phyloP scores from a whole-genome alignment of 2,329 filamentous ascomycete genomes.

The Didymella keratinophila region DNA sequence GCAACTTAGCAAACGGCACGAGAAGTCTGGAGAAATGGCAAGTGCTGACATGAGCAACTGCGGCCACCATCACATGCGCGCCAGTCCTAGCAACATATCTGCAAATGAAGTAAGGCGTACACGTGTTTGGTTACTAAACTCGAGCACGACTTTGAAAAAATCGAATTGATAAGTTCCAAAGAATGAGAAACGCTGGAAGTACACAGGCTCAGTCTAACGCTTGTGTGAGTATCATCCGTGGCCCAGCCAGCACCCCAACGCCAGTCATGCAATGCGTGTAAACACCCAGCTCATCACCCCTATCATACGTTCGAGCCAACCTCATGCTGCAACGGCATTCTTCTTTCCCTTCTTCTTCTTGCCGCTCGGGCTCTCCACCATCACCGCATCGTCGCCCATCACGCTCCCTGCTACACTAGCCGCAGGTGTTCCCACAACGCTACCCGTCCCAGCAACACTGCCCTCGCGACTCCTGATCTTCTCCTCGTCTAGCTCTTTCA shows the following conservation, averaged over 20 bases:
- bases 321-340: not conserved
- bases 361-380: slow-evolving; percentile 71
- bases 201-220: not conserved
- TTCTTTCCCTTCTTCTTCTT: slow-evolving; percentile 68
- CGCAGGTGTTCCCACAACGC: slow-evolving; percentile 18
- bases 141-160: not conserved
- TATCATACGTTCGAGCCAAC: not conserved
- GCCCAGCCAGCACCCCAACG: slow-evolving; percentile 23
- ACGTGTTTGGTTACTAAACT: not conserved
- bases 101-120: not conserved
- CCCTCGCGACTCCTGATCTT: slow-evolving; percentile 32
- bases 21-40: not conserved
- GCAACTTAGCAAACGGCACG: not conserved
- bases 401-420: slow-evolving; percentile 44
- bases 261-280: slow-evolving; percentile 20
- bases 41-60: not conserved
- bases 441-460: slow-evolving; percentile 21
- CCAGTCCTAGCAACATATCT: not conserved
- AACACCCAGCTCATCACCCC: not conserved
- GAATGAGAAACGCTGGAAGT: not conserved
- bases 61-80: not conserved
- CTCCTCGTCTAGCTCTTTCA: slow-evolving; percentile 81
- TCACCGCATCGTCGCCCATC: slow-evolving; percentile 71
- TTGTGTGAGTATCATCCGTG: slow-evolving; percentile 23
- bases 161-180: not conserved